Conservation (phyloP, 1,284 basidiomycete species). For the Pseudozyma hubeiensis region DNA sequence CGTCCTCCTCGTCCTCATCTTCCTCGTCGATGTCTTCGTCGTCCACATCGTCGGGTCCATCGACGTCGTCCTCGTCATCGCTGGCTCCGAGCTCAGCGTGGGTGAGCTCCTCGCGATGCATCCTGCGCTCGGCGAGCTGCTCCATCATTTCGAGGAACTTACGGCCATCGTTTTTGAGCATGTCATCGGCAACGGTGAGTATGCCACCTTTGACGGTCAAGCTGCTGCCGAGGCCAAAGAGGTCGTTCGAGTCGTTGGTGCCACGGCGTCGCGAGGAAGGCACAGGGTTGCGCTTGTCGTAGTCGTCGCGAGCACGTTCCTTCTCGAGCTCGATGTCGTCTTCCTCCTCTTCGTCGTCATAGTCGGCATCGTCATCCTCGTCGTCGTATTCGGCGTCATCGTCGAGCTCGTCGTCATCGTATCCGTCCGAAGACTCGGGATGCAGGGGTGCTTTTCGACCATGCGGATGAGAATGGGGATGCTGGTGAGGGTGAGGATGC, state of each 20-base stretch:
- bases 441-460: slow-evolving; percentile 38
- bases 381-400: slow-evolving; percentile 74
- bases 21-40: slow-evolving; percentile 72
- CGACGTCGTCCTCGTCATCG: slow-evolving; percentile 52
- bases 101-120: slow-evolving; percentile 85
- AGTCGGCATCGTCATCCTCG: slow-evolving; percentile 69
- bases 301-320: slow-evolving; percentile 63
- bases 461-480: slow-evolving; percentile 46
- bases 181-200: slow-evolving; percentile 97
- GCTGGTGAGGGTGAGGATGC: slow-evolving; percentile 43
- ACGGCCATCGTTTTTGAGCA: slow-evolving; percentile 96
- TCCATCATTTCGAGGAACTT: slow-evolving; percentile 99
- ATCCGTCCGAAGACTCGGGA: slow-evolving; percentile 51
- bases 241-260: slow-evolving; percentile 72
- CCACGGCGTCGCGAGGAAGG: slow-evolving; percentile 31
- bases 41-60: slow-evolving; percentile 58
- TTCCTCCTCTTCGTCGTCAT: slow-evolving; percentile 64
- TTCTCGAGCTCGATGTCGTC: slow-evolving; percentile 61
- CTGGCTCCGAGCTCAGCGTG: slow-evolving; percentile 71
- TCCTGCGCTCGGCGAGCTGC: slow-evolving; percentile 91
- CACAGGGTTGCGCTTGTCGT: slow-evolving; percentile 46
- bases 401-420: slow-evolving; percentile 62
- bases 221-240: slow-evolving; percentile 82
- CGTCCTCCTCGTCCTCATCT: slow-evolving; percentile 72
- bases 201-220: slow-evolving; percentile 91